Conservation (phyloP, 2,329 filamentous ascomycete species). For the Cryphonectria japonica region DNA sequence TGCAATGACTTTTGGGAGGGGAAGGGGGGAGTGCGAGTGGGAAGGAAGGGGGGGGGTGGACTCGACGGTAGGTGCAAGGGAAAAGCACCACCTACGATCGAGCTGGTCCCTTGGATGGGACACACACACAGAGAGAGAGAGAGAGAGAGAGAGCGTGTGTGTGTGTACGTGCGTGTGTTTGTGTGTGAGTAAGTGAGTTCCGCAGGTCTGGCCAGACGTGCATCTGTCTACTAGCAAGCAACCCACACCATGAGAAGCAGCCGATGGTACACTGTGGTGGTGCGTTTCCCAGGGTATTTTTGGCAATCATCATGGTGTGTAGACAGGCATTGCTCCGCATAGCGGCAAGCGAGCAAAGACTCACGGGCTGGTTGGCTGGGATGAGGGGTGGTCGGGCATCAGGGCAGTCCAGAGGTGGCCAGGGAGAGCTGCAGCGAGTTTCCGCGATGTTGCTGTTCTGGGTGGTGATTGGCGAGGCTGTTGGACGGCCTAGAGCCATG, state of each 20-base stretch:
- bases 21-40: neutral
- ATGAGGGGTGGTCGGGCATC: slow-evolving; percentile 17
- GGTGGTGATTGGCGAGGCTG: slow-evolving; percentile 26
- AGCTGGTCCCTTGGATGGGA: neutral
- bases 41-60: neutral
- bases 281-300: slow-evolving; percentile 34
- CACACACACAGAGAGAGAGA: no score
- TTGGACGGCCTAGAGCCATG: slow-evolving; percentile 6
- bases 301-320: slow-evolving; percentile 32
- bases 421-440: slow-evolving; percentile 21
- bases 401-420: slow-evolving; percentile 20
- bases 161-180: no score
- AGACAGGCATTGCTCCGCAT: slow-evolving; percentile 18
- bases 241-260: slow-evolving; percentile 24
- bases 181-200: neutral
- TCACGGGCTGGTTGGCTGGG: slow-evolving; percentile 39
- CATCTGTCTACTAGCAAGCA: slow-evolving; percentile 17
- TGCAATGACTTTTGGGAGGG: neutral
- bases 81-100: neutral
- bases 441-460: slow-evolving; percentile 21
- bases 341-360: slow-evolving; percentile 36
- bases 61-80: neutral
- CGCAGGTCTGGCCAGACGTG: slow-evolving; percentile 24
- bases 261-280: slow-evolving; percentile 17
- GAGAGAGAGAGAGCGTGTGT: no score